Evolutionary conservation across 768 basidiomycete genomes (phyloP).

Genomic region (Termitomyces sp.): DNA sequence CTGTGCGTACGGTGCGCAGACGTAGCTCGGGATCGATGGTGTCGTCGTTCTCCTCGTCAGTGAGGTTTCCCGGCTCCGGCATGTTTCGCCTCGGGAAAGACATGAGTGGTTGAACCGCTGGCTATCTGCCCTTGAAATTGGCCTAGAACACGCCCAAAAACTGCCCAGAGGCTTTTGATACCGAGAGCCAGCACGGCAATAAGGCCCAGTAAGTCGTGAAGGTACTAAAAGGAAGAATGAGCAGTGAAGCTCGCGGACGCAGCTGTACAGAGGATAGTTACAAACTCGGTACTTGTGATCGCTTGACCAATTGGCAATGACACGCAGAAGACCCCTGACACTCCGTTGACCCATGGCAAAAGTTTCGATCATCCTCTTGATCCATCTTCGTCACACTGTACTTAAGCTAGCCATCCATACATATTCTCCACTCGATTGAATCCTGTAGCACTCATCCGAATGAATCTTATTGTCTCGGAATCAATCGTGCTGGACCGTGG

Average conservation of each 20-base stretch:
- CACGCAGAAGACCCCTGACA: neutral
- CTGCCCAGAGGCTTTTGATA: constrained; percentile 8
- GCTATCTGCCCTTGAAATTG: constrained; percentile 10
- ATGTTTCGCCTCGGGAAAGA: constrained; percentile 40
- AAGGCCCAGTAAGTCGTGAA: constrained; percentile 6
- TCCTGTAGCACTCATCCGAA: neutral
- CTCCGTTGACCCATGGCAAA: neutral
- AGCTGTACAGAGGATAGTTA: neutral
- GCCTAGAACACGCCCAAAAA: constrained; percentile 8
- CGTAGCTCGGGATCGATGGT: constrained; percentile 81
- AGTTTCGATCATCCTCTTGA: neutral
- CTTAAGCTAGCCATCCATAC: too few species aligned
- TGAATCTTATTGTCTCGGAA: neutral
- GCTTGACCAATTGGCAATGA: neutral
- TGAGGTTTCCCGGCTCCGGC: constrained; percentile 31
- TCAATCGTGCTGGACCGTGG: neutral
- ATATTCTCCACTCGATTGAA: neutral
- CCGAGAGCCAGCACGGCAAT: constrained; percentile 21
- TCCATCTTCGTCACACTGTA: too few species aligned
- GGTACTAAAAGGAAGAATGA: constrained; percentile 11
- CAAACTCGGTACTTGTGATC: neutral
- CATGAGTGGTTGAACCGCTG: constrained; percentile 14
- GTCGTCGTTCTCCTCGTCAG: constrained; percentile 60
- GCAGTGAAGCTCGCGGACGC: neutral
- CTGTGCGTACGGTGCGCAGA: constrained; percentile 88